Conservation (phyloP, 352 stramenopile genomes). For the Achlya hypogyna region DNA sequence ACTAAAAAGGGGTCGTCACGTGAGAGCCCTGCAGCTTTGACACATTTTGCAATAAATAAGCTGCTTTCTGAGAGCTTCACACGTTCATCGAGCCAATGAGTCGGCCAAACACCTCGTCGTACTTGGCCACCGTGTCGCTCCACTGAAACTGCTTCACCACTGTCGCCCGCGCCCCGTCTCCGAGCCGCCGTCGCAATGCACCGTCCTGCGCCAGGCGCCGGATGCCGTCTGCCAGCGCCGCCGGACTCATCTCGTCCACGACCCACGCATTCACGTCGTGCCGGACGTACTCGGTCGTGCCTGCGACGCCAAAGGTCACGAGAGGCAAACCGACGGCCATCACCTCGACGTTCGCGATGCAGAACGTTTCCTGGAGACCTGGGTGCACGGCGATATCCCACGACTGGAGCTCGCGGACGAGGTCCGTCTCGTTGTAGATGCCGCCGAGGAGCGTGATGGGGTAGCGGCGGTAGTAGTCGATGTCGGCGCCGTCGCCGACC, state of each 20-base stretch:
- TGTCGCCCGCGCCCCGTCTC: background rate
- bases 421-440: background rate
- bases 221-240: background rate
- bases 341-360: conserved; percentile 41
- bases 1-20: no score
- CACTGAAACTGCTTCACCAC: background rate
- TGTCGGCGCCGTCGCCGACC: background rate
- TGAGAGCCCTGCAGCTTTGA: no score
- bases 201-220: background rate
- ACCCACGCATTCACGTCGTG: background rate
- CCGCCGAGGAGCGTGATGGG: background rate
- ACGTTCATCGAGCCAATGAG: no score
- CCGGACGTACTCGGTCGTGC: background rate
- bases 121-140: background rate
- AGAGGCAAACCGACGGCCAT: conserved; percentile 31
- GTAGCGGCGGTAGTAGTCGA: background rate
- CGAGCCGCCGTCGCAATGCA: background rate
- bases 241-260: background rate
- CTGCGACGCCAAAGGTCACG: conserved; percentile 30
- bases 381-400: background rate
- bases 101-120: background rate
- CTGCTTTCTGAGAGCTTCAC: no score
- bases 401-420: background rate
- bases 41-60: no score
- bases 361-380: conserved; percentile 34